A percentile compares a stretch with the other conserved stretches of the same genome.
phyloP scores from a whole-genome alignment of 306 rosid species.

The Rosa rugosa region DNA sequence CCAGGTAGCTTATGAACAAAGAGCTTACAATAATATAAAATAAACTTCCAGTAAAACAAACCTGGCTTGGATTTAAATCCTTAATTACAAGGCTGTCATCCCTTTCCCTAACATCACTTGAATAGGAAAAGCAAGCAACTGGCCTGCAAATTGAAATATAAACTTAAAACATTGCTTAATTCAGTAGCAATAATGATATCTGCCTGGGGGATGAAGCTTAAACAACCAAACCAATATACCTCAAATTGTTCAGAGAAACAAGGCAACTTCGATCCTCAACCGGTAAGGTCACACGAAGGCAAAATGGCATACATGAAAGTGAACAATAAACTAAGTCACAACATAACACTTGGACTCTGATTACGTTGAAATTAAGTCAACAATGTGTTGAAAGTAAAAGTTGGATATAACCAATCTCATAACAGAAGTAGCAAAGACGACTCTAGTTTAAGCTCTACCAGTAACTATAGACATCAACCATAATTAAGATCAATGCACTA shows the following conservation, averaged over 20 bases:
- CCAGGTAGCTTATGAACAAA: no score
- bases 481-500: no score
- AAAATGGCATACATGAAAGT: background rate
- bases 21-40: no score
- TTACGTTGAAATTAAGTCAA: background rate
- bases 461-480: no score
- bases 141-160: background rate
- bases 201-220: no score
- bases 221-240: background rate
- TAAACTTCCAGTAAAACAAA: background rate
- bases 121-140: background rate
- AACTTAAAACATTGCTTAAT: background rate
- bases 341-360: background rate
- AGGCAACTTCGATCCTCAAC: background rate
- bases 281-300: background rate
- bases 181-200: background rate
- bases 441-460: no score
- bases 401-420: background rate
- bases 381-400: background rate
- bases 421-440: no score
- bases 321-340: background rate
- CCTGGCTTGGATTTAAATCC: background rate
- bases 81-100: background rate
- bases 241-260: background rate
- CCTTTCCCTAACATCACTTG: background rate